Evolutionary conservation across 176 grass and related monocot genomes (phyloP).

Genomic region (Phyllostachys edulis): DNA sequence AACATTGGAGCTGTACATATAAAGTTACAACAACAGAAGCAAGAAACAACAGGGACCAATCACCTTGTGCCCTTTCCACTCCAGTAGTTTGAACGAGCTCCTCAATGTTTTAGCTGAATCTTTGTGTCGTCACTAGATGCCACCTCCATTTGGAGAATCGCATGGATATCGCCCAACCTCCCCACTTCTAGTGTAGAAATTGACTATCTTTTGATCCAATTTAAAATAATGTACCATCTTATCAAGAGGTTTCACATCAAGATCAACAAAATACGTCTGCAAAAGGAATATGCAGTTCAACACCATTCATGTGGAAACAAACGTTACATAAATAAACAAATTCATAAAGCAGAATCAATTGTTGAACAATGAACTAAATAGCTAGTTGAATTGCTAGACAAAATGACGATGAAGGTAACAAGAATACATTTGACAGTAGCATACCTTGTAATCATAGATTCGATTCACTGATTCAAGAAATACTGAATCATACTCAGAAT

Average conservation of each 20-base stretch:
- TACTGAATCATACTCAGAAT: constrained; percentile 59
- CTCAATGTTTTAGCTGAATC: constrained; percentile 26
- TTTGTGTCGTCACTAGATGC: background rate
- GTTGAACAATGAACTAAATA: background rate
- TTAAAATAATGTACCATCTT: constrained; percentile 76
- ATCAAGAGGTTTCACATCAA: constrained; percentile 85
- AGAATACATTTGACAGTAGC: background rate
- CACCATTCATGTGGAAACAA: background rate
- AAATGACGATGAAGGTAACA: background rate
- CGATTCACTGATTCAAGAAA: constrained; percentile 61
- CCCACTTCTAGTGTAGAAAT: constrained; percentile 57
- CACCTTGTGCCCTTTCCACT: background rate
- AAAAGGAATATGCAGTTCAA: constrained; percentile 15
- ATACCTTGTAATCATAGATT: constrained; percentile 90
- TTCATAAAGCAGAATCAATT: background rate
- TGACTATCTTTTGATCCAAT: constrained; percentile 76
- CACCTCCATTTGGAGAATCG: background rate
- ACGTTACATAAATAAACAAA: background rate
- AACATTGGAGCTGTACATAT: constrained; percentile 14
- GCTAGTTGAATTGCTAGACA: background rate
- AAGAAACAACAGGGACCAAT: background rate
- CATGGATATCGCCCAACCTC: background rate
- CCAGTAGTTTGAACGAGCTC: background rate
- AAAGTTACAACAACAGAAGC: too few relatives aligned
- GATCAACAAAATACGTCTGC: constrained; percentile 75